phyloP scores from a whole-genome alignment of 2,329 filamentous ascomycete species.

The Cercospora sesami region DNA sequence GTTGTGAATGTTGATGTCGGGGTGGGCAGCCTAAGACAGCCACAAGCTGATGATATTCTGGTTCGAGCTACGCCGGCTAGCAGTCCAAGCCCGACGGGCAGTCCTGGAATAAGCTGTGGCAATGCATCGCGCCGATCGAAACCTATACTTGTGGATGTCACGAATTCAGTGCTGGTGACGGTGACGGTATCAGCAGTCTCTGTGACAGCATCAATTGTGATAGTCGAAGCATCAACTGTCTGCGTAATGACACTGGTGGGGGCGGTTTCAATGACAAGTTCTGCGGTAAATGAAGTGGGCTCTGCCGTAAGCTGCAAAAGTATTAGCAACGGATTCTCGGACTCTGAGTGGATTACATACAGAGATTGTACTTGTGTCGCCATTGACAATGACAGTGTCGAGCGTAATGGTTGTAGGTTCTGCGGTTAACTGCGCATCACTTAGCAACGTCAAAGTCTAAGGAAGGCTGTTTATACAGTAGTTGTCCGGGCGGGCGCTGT shows the following conservation, averaged over 20 bases:
- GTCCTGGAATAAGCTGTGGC: neutral
- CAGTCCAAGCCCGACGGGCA: neutral
- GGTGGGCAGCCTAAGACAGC: neutral
- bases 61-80: neutral
- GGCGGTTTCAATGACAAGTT: neutral
- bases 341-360: neutral
- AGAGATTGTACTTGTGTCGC: neutral
- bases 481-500: neutral
- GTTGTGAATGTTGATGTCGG: neutral
- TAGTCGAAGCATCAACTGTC: neutral
- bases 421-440: neutral
- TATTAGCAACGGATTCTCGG: neutral
- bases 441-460: neutral
- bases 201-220: neutral
- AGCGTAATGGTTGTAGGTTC: neutral
- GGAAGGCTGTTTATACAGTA: neutral
- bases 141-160: neutral
- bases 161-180: neutral
- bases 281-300: neutral
- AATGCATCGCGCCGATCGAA: neutral
- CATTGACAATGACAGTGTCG: neutral
- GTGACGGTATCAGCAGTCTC: neutral
- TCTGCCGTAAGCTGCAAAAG: neutral
- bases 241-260: neutral
- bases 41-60: neutral